Base-by-base conservation (phyloP, 345 rosid genomes). In the Dimocarpus longan region DNA sequence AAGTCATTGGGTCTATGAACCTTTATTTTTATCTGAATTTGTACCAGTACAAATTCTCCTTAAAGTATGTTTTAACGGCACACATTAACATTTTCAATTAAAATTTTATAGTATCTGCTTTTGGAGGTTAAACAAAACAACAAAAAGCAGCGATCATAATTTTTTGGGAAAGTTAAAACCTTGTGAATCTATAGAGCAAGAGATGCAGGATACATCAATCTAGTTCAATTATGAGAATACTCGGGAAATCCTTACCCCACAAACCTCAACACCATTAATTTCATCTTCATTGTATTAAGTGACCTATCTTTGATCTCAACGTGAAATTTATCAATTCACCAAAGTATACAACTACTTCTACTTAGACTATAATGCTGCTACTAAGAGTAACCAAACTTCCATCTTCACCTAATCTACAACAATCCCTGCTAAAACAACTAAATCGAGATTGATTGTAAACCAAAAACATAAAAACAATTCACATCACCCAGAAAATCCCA, bases 401-500 rank as follows among this genome's bases (percentile, higher is more conserved):
- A 3, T 32, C n/a, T 76, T 76, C 71, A 66, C 46, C 32, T 13
- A 65, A 66, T 26, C 44, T 32, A 76, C 40, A 68, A 8, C 8
- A 76, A 39, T 52, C 66, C 66, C 48, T 15, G 68, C 54, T 32
- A 54, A 39, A 24, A 28, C 21, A 65, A 65, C 62, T 74, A 75
- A 75, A 75, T 65, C 78, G 13, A 15, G 21, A 65, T 39, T 13
- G 16, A 5, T 52, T 21, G 21, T 40, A 39, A 52, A 54, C 10
- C 1, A 0, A 39, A 54, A 66, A 39, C 66, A 76, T 54, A 56
- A 15, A 52, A 76, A 21, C 39, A 76, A 44, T 24, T 32, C 46
- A 73, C 32, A 62, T 66, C 65, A 52, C 46, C 73, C n/a, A 44
- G 19, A 68, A 72, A 70, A 50, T 44, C 54, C 40, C 56, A 77